These are phyloP conservation scores for Carex scoparia DNA, from an alignment of 176 grass and related monocot genomes.

Conservation along the genomic window DNA sequence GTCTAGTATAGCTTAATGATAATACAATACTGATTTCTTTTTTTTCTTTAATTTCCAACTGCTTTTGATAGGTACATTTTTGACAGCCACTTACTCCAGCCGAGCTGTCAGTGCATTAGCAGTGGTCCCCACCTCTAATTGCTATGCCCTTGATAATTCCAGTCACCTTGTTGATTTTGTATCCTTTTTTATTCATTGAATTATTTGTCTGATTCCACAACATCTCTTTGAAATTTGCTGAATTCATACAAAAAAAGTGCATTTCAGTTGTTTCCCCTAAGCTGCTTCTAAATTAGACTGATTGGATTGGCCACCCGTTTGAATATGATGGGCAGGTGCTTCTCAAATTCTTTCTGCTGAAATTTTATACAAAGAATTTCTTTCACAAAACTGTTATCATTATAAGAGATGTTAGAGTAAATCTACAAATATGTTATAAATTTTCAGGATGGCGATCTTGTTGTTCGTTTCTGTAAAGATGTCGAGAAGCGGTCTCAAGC, in stretches of 20 bases:
- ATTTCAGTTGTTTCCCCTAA: slow-evolving; percentile 51
- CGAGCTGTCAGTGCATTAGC: slow-evolving; percentile 22
- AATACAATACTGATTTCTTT: not conserved
- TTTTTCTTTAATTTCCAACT: slow-evolving; percentile 16
- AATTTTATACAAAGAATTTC: not conserved
- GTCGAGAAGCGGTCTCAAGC: slow-evolving; percentile 77
- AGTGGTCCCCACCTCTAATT: slow-evolving; percentile 63
- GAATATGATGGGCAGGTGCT: slow-evolving; percentile 75
- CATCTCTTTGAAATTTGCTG: slow-evolving; percentile 5
- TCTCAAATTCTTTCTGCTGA: slow-evolving; percentile 15
- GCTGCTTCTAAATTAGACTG: slow-evolving; percentile 50
- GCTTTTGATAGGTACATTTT: slow-evolving; percentile 31
- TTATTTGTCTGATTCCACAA: not conserved
- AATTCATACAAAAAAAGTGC: slow-evolving; percentile 12
- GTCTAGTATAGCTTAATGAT: not conserved
- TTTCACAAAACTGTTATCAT: slow-evolving; percentile 1
- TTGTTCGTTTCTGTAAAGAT: slow-evolving; percentile 87
- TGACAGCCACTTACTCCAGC: slow-evolving; percentile 25
- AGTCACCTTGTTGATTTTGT: slow-evolving; percentile 92
- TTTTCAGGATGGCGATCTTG: slow-evolving; percentile 61
- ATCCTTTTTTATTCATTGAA: slow-evolving; percentile 52
- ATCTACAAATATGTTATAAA: not conserved
- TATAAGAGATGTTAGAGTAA: not conserved
- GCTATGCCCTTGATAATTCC: slow-evolving; percentile 68
- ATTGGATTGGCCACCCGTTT: slow-evolving; percentile 48